A percentile compares a stretch with the other conserved stretches of the same genome.
phyloP scores from a whole-genome alignment of 2,329 filamentous ascomycete genomes.

The Phyllosticta paracitricarpa region DNA sequence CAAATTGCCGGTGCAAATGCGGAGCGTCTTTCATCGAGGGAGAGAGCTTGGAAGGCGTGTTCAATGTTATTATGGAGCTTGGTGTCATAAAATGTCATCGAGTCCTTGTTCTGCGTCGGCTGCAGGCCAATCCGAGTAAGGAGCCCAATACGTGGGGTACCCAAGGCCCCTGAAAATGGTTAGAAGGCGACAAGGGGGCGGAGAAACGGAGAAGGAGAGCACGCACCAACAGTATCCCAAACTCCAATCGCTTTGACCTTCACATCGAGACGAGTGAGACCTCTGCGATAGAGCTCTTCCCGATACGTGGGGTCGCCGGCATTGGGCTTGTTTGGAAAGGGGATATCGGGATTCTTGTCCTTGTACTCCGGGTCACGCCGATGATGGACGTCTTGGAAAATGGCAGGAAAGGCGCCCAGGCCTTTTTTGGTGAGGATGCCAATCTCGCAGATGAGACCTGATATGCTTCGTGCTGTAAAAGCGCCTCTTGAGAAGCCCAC shows the following conservation, averaged over 20 bases:
- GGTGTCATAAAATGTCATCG: constrained; percentile 38
- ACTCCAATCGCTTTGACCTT: constrained; percentile 42
- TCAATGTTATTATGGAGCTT: constrained; percentile 38
- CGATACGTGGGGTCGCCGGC: constrained; percentile 23
- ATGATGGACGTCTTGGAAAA: constrained; percentile 15
- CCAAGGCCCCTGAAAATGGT: constrained; percentile 18
- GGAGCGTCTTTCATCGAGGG: constrained; percentile 47
- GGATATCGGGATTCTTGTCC: constrained; percentile 11
- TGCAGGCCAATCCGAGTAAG: constrained; percentile 28
- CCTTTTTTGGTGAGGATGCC: constrained; percentile 15
- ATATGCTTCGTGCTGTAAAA: constrained; percentile 35
- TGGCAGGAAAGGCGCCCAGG: constrained; percentile 12
- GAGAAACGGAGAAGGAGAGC: constrained; percentile 3
- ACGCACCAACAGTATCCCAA: constrained; percentile 40
- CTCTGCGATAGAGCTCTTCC: constrained; percentile 23
- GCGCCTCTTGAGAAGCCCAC: constrained; percentile 48
- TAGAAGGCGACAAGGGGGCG: neutral
- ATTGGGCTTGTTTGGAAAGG: constrained; percentile 10
- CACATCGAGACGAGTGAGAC: constrained; percentile 31
- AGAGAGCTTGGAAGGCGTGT: constrained; percentile 50
- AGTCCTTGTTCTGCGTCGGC: constrained; percentile 23
- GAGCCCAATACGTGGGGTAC: constrained; percentile 36
- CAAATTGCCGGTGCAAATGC: constrained; percentile 49
- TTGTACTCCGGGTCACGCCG: constrained; percentile 30
- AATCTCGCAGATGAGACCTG: constrained; percentile 15